phyloP scores from a whole-genome alignment of 805 yeast genomes.

The Candida incommunis region DNA sequence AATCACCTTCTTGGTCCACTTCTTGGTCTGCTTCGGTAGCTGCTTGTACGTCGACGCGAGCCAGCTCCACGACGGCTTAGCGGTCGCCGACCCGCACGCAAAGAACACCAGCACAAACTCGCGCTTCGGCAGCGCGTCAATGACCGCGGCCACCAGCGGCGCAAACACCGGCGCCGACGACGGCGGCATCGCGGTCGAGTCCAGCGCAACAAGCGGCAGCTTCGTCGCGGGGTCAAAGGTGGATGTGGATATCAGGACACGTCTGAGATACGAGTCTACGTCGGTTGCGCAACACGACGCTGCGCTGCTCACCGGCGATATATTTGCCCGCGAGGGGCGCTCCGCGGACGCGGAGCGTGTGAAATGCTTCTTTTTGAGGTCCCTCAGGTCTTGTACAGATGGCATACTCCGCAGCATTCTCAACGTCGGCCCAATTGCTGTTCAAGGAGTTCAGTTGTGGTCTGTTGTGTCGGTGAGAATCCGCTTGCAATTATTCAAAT shows the following conservation, averaged over 20 bases:
- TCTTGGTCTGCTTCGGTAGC: slow-evolving; percentile 42
- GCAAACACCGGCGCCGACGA: slow-evolving; percentile 32
- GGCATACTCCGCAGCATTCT: neutral
- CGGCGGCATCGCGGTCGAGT: slow-evolving; percentile 66
- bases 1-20: slow-evolving; percentile 45
- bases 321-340: neutral
- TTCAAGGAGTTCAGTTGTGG: no score
- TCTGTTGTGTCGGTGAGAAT: no score
- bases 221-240: slow-evolving; percentile 52
- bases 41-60: slow-evolving; percentile 44
- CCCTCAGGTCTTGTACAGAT: slow-evolving; percentile 1
- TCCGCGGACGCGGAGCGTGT: neutral
- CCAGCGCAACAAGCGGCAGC: slow-evolving; percentile 68
- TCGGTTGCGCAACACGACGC: no score
- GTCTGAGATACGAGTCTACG: neutral
- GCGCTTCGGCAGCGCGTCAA: slow-evolving; percentile 42
- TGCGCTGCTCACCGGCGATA: neutral
- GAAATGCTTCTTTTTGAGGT: neutral
- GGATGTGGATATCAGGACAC: slow-evolving; percentile 24
- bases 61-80: slow-evolving; percentile 53
- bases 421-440: neutral
- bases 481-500: no score
- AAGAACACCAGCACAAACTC: slow-evolving; percentile 61
- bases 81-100: slow-evolving; percentile 59
- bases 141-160: slow-evolving; percentile 42